Conservation (phyloP, 2,329 filamentous ascomycete species). For the Coniosporium tulheliwenetii region DNA sequence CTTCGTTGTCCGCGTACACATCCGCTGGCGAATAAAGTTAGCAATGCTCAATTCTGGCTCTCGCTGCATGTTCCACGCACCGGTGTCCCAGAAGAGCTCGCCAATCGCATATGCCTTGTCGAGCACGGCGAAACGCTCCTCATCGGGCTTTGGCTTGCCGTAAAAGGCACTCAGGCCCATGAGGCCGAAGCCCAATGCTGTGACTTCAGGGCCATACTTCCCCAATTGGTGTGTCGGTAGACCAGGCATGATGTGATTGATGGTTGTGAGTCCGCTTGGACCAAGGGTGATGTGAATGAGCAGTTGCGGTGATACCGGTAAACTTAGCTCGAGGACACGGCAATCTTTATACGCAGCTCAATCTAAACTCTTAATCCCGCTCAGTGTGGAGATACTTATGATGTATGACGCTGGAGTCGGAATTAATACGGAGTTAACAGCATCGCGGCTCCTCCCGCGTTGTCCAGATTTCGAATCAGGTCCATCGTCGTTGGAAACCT, state of each 20-base stretch:
- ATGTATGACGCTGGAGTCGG: no score
- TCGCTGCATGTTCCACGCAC: conserved; percentile 1
- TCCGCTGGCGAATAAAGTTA: conserved; percentile 16
- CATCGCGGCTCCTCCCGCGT: no score
- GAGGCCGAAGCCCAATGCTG: conserved; percentile 35
- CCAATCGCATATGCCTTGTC: conserved; percentile 36
- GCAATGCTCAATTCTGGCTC: neutral
- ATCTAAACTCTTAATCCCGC: no score
- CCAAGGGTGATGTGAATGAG: no score
- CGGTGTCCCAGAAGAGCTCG: conserved; percentile 35
- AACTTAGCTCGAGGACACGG: no score
- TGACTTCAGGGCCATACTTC: conserved; percentile 35
- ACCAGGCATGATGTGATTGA: conserved; percentile 1
- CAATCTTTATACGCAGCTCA: no score
- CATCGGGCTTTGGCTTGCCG: conserved; percentile 30
- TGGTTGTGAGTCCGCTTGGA: no score
- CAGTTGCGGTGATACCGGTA: no score
- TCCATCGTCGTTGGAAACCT: no score
- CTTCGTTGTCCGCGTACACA: conserved; percentile 26
- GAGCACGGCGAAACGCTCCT: conserved; percentile 34
- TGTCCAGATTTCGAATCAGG: no score
- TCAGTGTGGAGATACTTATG: no score
- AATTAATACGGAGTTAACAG: no score
- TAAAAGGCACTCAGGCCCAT: conserved; percentile 37
- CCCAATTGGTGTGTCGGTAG: conserved; percentile 32